Percentiles rank a stretch among this genome's conserved stretches.
Conservation (phyloP, 306 rosid genomes). For the Trifolium fragiferum region DNA sequence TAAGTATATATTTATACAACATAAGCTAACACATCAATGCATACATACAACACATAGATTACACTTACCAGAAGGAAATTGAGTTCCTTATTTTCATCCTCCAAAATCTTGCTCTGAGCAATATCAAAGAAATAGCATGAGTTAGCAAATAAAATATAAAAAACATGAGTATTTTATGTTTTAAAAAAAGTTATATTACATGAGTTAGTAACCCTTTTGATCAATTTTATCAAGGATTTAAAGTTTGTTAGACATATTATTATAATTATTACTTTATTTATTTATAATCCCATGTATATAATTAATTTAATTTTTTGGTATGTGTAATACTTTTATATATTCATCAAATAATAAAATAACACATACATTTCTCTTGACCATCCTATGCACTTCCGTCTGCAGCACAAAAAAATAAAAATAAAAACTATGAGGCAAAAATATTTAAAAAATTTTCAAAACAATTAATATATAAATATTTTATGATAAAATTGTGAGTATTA, state of each 20-base stretch:
- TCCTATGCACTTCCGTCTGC: constrained; percentile 63
- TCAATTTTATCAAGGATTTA: neutral
- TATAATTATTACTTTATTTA: neutral
- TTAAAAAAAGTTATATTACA: constrained; percentile 8
- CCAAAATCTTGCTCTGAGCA: constrained; percentile 62
- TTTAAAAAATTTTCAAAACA: neutral
- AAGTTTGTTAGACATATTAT: neutral
- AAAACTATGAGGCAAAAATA: constrained; percentile 21
- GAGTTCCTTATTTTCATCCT: constrained; percentile 72
- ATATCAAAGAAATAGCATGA: constrained; percentile 5
- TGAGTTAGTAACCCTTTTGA: neutral
- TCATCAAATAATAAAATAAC: neutral
- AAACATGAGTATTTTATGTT: neutral
- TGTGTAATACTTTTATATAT: no score
- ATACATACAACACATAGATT: neutral
- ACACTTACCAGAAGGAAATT: constrained; percentile 66
- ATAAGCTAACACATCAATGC: neutral
- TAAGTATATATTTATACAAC: no score
- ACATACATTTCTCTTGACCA: constrained; percentile 70
- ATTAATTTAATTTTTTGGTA: no score
- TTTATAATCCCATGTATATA: neutral
- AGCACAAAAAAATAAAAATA: constrained; percentile 19
- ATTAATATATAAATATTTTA: neutral
- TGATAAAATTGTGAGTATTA: neutral
- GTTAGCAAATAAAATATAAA: neutral